Base-by-base conservation (phyloP, 495 filamentous ascomycete genomes). In the Neurospora cerealis region DNA sequence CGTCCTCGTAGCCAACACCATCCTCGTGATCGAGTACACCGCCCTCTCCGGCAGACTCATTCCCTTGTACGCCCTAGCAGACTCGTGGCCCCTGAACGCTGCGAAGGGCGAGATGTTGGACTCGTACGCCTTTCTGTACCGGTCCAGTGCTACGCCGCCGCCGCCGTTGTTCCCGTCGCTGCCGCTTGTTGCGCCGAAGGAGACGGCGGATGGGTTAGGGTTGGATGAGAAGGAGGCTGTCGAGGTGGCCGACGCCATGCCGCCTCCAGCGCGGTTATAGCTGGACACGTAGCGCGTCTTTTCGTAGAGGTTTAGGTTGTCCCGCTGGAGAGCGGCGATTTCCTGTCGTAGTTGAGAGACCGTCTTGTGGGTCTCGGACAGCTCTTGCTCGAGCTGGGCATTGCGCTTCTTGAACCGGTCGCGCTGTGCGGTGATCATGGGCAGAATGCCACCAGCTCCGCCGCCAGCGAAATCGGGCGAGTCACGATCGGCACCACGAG, bases 381-480 rank as follows among this genome's bases (percentile, higher is more conserved):
- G 86, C 77, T 98, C 95, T 69, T 93, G 89, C 81, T 98, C 96
- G 60, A 99, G 89, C 79, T 98, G 93, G 2, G 90, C 82, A 74
- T 97, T 98, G 76, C 94, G 91, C 86, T 97, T 93, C 86, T 97
- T 98, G 88, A 99, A 99, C 54, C 96, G 93, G 82, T 99, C 96
- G 74, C 96, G 91, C 81, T 99, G 96, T 24, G 96, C 96, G 69
- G 96, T 96, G 73, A 99, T 91, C 96, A 99, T 99, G 36, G 96
- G 96, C 36, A 99, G 85, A 74, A 99, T 97, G 24, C 94, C 94
- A 3, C 93, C 93, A 37, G 93, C 93, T 70, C 93, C 93, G 10
- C 93, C 93, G 19, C 92, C 88, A 10, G 91, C 85, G 24, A 79
- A 77, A 21, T 95, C 92, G 8, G 91, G 90, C 74, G 92, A 89